These are phyloP conservation scores for Gonapodya prolifera DNA, from an alignment of 192 early-diverging fungal species.

Conservation along the genomic window DNA sequence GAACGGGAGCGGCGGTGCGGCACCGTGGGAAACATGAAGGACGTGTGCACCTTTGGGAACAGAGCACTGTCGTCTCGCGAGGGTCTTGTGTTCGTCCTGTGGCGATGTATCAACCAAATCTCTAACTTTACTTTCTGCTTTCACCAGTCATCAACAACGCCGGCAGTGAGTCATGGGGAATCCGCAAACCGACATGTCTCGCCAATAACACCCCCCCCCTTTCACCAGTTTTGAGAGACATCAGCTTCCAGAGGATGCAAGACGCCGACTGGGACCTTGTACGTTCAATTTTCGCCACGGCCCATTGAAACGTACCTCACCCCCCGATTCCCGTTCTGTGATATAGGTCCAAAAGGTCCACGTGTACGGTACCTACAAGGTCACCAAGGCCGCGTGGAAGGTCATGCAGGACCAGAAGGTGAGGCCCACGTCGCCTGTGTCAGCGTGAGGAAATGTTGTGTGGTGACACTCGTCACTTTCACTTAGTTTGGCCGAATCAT, in stretches of 20 bases:
- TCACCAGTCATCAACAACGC: neutral
- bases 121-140: neutral
- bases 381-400: slow-evolving; percentile 8
- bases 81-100: too few relatives aligned
- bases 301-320: too few relatives aligned
- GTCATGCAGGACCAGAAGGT: slow-evolving; percentile 12
- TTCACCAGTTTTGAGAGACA: slow-evolving; percentile 85
- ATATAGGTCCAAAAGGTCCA: neutral
- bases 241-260: slow-evolving; percentile 80
- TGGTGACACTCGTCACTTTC: neutral
- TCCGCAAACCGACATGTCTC: too few relatives aligned
- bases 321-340: neutral
- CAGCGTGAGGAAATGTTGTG: neutral
- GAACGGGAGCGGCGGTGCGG: too few relatives aligned
- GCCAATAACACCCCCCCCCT: too few relatives aligned
- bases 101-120: too few relatives aligned
- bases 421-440: neutral
- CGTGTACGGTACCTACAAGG: slow-evolving; percentile 7
- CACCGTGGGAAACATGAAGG: too few relatives aligned
- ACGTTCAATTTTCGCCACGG: neutral
- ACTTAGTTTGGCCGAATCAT: slow-evolving; percentile 19
- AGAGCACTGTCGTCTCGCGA: too few relatives aligned
- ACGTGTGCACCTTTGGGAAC: too few relatives aligned
- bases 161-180: neutral
- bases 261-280: slow-evolving; percentile 93